Evolutionary conservation across 345 rosid species (phyloP), one percentile per base, ranked within the genome.

Genomic region (Gossypium herbaceum): DNA sequence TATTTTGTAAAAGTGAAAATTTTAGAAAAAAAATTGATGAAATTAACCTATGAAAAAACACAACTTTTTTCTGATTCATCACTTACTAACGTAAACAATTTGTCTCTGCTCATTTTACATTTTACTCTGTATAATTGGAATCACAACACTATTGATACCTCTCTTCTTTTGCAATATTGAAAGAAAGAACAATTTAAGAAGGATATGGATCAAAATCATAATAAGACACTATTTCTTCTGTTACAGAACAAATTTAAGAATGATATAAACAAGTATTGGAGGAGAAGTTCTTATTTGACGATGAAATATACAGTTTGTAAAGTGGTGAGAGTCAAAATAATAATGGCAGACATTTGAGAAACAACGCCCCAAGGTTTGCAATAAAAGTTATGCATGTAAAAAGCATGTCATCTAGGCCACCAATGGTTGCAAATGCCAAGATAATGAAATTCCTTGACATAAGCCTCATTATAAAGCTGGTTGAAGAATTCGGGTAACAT

Each of bases 401-500:
- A 8, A 7, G 55, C 76, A 58, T 29, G 76, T 25, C 76, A 73
- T 47, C 11, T 44, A 12, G n/a, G 64, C 63, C 34, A 17, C 64
- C 20, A 39, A 7, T 15, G 48, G 2, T 34, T 8, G 74, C 48
- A 34, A 12, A 55, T 12, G 2, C 52, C 1, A 55, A 5, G 2
- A 12, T 71, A 55, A 11, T 55, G 8, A 27, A 25, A 51, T 12
- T 56, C 45, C 10, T 54, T 55, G 1, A 52, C 48, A 2, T 52
- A 25, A n/a, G 61, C 8, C 22, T 71, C 22, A 16, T 10, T 16
- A 13, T 70, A 70, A 4, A 70, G 22, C 10, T 29, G 52, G 48
- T 70, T 51, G 45, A 70, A 70, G 48, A 70, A 52, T 39, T 51
- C 2, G 47, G 73, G 1, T 4, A 71, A 66, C 82, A 71, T 61